Base-by-base conservation (phyloP, 2,329 filamentous ascomycete species). In the Alternaria rosae region DNA sequence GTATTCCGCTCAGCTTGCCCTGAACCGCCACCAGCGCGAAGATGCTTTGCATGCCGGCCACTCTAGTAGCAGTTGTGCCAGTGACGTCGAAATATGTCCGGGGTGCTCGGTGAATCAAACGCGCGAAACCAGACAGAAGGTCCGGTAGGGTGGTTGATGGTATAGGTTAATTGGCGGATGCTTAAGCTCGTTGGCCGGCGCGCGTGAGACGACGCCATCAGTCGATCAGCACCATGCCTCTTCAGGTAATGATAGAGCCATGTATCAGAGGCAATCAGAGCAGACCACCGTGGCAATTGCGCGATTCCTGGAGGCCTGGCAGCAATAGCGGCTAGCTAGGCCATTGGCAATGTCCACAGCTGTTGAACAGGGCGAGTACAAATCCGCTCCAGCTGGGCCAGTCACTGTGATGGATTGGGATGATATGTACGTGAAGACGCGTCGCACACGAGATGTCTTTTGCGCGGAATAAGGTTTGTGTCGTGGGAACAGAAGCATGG, bases 131-230 rank as follows among this genome's bases (percentile, higher is more conserved):
- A 41, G 45, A 58, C 56, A 47, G 60, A 64, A 53, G 60, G 62
- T 66, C 73, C 73, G 68, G 69, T 42, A 65, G 66, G 65, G 50
- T 68, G 71, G 64, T 60, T 67, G 61, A 69, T 62, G 52, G 58
- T 61, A 68, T 71, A 70, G 72, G 70, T 51, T 64, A 13, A 54
- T 48, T 50, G 54, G 54, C 53, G 45, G 67, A 65, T 28, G 60
- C 62, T 61, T 67, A 57, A 60, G 67, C 67, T 69, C 63, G 68
- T 65, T 67, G 68, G 69, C 64, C 64, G 68, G 62, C 61, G 64
- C 59, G 59, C 47, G 13, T 25, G 56, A 61, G 61, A 54, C 62
- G 62, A 69, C 60, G 63, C 62, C 66, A 64, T 63, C 52, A 48
- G 68, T 59, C 59, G 70, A 72, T 70, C 67, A n/a, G 43, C 63